These are phyloP conservation scores for Talaromyces sp. DNA, from an alignment of 2,329 filamentous ascomycete species.

Conservation along the genomic window DNA sequence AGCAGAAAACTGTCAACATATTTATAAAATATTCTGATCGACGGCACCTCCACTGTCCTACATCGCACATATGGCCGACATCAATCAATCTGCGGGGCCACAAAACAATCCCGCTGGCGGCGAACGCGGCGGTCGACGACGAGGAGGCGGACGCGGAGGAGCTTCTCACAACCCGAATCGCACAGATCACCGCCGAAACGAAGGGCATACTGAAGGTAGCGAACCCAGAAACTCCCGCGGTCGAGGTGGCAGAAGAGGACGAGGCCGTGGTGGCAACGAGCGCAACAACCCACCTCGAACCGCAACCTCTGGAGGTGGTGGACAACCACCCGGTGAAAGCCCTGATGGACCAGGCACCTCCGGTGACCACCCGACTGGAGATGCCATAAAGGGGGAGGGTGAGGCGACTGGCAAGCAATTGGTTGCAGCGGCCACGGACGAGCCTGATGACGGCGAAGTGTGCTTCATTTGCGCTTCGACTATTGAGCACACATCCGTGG, in stretches of 20 bases:
- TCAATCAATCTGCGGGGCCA: conserved; percentile 22
- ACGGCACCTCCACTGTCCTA: not conserved
- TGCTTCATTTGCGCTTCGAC: conserved; percentile 98
- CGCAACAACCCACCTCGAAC: conserved; percentile 22
- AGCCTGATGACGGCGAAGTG: conserved; percentile 68
- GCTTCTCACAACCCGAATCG: conserved; percentile 29
- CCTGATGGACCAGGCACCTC: conserved; percentile 39
- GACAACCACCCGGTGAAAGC: conserved; percentile 36
- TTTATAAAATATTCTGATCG: not conserved
- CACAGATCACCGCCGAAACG: conserved; percentile 26
- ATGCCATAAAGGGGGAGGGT: conserved; percentile 37
- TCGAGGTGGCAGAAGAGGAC: conserved; percentile 31
- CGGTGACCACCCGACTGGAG: conserved; percentile 48
- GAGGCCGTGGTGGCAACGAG: conserved; percentile 31
- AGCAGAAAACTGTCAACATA: not conserved
- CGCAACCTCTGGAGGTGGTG: conserved; percentile 13
- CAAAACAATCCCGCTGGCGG: conserved; percentile 43
- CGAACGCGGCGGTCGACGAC: conserved; percentile 40
- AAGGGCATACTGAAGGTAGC: conserved; percentile 32
- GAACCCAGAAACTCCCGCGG: conserved; percentile 33
- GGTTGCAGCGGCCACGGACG: conserved; percentile 32
- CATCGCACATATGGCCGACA: conserved; percentile 17
- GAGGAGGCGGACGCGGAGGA: conserved; percentile 22
- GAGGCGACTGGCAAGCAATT: conserved; percentile 29
- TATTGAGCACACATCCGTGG: conserved; percentile 80